Base-by-base conservation (phyloP, 805 yeast genomes). In the Dipodascopsis uninucleata region DNA sequence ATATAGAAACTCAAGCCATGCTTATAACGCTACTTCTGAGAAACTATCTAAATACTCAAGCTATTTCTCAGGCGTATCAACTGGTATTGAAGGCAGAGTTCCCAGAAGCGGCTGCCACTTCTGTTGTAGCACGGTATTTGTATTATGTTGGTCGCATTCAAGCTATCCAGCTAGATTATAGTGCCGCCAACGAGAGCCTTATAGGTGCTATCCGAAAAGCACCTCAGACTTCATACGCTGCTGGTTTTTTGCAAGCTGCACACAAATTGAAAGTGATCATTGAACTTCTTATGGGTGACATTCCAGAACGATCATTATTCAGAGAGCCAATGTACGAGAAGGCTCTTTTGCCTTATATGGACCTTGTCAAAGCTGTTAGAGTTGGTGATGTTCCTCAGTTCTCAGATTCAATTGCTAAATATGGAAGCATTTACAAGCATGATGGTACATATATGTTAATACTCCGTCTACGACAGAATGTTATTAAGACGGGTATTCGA, bases 151-250 rank as follows among this genome's bases (percentile, higher is more conserved):
- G 96, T n/a, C 81, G 84, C 55, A 85, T 93, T 60, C 80, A 79
- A 59, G 87, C 97, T 3, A 82, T 93, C 55, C 97, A 90, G 70
- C 77, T 93, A 57, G 89, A 93, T 67, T 93, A 93, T 66, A 80
- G 95, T 1, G 72, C 85, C 16, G 96, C 97, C 1, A 81, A 83
- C 60, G 96, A 89, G 60, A 87, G 80, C 61, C 85, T 85, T 45
- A 84, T 87, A 44, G 87, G 93, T n/a, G 96, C 98, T 2, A 83
- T 89, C 42, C 82, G 98, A 70, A 93, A 93, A 65, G 89, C 95
- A 7, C 97, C 99, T 22, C 96, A 87, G 65, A 85, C 95, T 1
- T 74, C 77, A 34, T 77, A 81, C 49, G 87, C 96, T 6, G 66
- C 75, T 34, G 98, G 98, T 1, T 93, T 93, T 64, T 65, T 88